Percentiles rank a stretch among this genome's conserved stretches.
Evolutionary conservation across 495 filamentous ascomycete genomes (phyloP).

Genomic region (Hamigera avellanea): DNA sequence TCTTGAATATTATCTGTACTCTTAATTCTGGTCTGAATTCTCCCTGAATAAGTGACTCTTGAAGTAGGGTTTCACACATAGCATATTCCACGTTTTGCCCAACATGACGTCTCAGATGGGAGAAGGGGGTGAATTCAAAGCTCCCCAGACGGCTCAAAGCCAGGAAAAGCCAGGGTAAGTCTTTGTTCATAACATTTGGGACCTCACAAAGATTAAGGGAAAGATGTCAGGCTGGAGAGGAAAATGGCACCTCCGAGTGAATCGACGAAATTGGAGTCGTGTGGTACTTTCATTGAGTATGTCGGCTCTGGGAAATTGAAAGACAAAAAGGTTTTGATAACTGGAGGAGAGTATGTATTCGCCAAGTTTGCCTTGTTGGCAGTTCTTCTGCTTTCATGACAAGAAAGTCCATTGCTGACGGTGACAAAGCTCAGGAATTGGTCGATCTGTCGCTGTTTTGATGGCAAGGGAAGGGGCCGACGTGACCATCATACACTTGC

Average conservation of each 20-base stretch:
- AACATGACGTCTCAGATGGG: no score
- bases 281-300: slow-evolving; percentile 29
- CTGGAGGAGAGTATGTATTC: slow-evolving; percentile 38
- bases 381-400: no score
- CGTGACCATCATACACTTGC: slow-evolving; percentile 42
- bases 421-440: slow-evolving; percentile 43
- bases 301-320: slow-evolving; percentile 35
- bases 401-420: no score
- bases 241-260: slow-evolving; percentile 12
- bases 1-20: no score
- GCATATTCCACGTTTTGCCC: no score
- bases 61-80: no score
- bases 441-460: slow-evolving; percentile 41
- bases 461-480: slow-evolving; percentile 47
- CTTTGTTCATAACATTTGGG: background rate
- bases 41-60: no score
- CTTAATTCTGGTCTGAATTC: no score
- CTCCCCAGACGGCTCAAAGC: slow-evolving; percentile 10
- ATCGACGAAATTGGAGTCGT: slow-evolving; percentile 22
- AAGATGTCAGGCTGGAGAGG: slow-evolving; percentile 14
- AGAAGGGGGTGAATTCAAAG: slow-evolving; percentile 13
- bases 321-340: slow-evolving; percentile 41
- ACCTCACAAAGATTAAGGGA: background rate
- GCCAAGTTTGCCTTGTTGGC: background rate
- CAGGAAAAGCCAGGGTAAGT: slow-evolving; percentile 16